Base-by-base conservation (phyloP, 257 asterid species). In the Fraxinus quadrangulata region DNA sequence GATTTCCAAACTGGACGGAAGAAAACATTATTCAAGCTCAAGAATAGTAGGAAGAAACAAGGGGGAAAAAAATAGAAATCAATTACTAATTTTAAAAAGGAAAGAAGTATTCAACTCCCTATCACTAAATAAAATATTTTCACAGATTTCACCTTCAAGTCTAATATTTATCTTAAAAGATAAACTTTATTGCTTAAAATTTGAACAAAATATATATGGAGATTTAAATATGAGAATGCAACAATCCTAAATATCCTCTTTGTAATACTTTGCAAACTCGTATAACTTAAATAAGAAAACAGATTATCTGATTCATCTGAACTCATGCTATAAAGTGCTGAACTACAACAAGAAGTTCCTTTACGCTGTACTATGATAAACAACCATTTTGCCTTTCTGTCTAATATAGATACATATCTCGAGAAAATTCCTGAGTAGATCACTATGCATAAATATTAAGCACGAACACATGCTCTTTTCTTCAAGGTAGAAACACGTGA, bases 1-100 rank as follows among this genome's bases (percentile, higher is more conserved):
- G 99, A 79, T 89, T 91, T 75, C 98, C 98, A 78, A 93, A 93
- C 99, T 93, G 92, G 79, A 75, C 75, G 45, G 30, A 47, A 70
- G 67, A 33, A 37, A 34, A 81, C 45, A 70, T 37, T 16, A 36
- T 75, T 79, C 70, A 86, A 79, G 76, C 61, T 39, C 66, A 71
- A 76, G 36, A 80, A 36, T 21, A 47, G 1, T 28, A 69, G 71
- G 59, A 66, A 31, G 3, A n/a, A 76, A 63, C 23, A 77, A 65
- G 71, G 36, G 51, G 65, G 21, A 37, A 21, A 49, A 49, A 54
- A 84, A 37, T 12, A 73, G 0, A 21, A 26, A 63, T 63, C 36
- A 63, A 11, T 31, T 63, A 24, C 69, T 8, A 12, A 63, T 9
- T 72, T 63, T 31, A 42, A 81, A 42, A 54, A 70, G 28, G 73